phyloP scores from a whole-genome alignment of 2,329 filamentous ascomycete genomes.

The Aspergillus alliaceus region DNA sequence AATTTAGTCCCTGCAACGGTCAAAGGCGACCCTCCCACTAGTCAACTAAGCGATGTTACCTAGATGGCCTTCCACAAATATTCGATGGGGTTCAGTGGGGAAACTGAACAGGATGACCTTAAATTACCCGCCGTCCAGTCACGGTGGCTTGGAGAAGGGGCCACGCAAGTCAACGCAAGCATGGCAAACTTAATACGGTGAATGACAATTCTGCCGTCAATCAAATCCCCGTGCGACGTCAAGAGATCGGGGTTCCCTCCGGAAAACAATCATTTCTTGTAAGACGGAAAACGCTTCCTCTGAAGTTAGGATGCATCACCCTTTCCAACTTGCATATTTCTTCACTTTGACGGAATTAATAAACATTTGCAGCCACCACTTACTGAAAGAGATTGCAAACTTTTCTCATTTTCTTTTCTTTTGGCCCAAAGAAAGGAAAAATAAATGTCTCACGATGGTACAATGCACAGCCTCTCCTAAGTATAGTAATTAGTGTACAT shows the following conservation, averaged over 20 bases:
- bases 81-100: not conserved
- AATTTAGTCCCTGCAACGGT: not conserved
- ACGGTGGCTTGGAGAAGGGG: not conserved
- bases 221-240: not conserved
- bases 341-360: too few species aligned
- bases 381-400: too few species aligned
- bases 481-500: too few species aligned
- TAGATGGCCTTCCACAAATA: not conserved
- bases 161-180: constrained; percentile 2
- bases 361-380: too few species aligned
- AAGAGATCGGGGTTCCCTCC: not conserved
- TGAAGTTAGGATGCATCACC: too few species aligned
- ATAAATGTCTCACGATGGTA: too few species aligned
- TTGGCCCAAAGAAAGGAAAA: too few species aligned
- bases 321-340: too few species aligned
- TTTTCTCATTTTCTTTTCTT: too few species aligned
- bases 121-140: not conserved
- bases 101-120: not conserved
- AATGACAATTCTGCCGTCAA: not conserved
- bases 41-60: not conserved
- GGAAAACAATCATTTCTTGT: too few species aligned
- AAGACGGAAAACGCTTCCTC: not conserved
- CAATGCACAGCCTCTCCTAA: not conserved
- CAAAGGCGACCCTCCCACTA: not conserved
- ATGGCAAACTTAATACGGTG: not conserved